These are phyloP conservation scores for Coemansia sp. DNA, from an alignment of 192 early-diverging fungal genomes.

Conservation along the genomic window DNA sequence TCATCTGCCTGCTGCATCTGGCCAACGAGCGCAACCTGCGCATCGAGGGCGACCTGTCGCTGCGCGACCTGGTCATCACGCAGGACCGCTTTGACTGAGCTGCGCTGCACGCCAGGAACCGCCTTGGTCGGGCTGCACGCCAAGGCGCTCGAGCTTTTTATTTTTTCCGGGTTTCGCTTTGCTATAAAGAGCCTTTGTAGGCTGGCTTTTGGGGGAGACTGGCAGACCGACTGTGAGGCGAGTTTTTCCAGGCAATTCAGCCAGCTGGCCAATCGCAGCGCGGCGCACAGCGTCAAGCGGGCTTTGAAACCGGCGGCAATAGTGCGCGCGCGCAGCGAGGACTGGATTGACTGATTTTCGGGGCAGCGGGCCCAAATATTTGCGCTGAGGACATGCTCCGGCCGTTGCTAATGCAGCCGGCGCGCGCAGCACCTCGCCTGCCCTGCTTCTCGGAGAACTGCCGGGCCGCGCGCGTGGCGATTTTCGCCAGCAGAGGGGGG, in stretches of 20 bases:
- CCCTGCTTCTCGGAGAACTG: not conserved
- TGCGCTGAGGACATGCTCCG: too few relatives aligned
- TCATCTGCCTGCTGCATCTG: slow-evolving; percentile 94
- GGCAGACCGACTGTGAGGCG: too few relatives aligned
- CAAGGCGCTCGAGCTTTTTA: too few relatives aligned
- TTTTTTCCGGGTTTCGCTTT: too few relatives aligned
- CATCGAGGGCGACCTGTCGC: slow-evolving; percentile 53
- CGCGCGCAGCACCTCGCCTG: too few relatives aligned
- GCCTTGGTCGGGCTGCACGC: too few relatives aligned
- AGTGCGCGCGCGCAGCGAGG: too few relatives aligned
- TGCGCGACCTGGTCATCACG: slow-evolving; percentile 51
- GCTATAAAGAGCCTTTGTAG: too few relatives aligned
- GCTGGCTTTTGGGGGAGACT: too few relatives aligned
- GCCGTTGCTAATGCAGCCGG: too few relatives aligned
- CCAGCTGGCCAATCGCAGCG: slow-evolving; percentile 8
- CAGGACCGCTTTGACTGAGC: slow-evolving; percentile 51
- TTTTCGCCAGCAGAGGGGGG: not conserved
- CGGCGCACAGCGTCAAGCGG: slow-evolving; percentile 4
- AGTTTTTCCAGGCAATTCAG: not conserved
- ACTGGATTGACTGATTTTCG: slow-evolving; percentile 30
- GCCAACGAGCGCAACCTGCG: slow-evolving; percentile 87
- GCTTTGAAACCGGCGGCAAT: slow-evolving; percentile 26
- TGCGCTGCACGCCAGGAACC: too few relatives aligned
- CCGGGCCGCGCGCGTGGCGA: not conserved
- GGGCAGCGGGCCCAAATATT: too few relatives aligned